Evolutionary conservation across 768 basidiomycete species (phyloP).

Genomic region (Pleurotus pulmonarius): DNA sequence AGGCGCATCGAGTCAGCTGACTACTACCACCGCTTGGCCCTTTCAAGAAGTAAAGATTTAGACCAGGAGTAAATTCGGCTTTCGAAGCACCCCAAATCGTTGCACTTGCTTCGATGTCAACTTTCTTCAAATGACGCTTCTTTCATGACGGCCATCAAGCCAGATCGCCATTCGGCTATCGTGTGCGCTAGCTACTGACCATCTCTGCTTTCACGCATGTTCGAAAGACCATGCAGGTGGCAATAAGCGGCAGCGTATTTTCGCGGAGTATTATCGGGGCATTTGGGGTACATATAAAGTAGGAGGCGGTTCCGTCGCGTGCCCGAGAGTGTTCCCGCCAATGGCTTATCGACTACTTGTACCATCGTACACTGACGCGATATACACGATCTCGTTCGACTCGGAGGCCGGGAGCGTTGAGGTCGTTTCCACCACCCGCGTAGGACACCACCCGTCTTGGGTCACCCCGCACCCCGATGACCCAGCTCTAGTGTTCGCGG

Average conservation of each 20-base stretch:
- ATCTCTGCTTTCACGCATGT: background rate
- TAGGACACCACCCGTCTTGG: constrained; percentile 76
- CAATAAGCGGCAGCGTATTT: background rate
- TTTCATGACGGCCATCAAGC: background rate
- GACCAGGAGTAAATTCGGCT: constrained; percentile 3
- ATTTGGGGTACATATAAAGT: background rate
- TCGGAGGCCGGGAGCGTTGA: constrained; percentile 40
- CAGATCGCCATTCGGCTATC: background rate
- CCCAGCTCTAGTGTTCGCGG: constrained; percentile 57
- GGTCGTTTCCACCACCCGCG: constrained; percentile 37
- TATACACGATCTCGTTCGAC: constrained; percentile 66
- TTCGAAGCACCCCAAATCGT: background rate
- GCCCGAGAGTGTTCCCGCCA: background rate
- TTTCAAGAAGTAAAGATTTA: background rate
- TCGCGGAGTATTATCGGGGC: constrained; percentile 6
- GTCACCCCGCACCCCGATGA: constrained; percentile 58
- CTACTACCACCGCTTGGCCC: background rate
- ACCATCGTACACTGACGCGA: constrained; percentile 60
- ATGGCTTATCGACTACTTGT: constrained; percentile 51
- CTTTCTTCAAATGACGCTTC: background rate
- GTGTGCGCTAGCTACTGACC: background rate
- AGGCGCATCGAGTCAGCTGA: background rate
- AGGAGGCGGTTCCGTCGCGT: background rate
- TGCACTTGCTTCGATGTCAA: background rate
- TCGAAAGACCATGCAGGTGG: background rate